Base-by-base conservation (phyloP, 495 filamentous ascomycete species). In the Cudoniella acicularis region DNA sequence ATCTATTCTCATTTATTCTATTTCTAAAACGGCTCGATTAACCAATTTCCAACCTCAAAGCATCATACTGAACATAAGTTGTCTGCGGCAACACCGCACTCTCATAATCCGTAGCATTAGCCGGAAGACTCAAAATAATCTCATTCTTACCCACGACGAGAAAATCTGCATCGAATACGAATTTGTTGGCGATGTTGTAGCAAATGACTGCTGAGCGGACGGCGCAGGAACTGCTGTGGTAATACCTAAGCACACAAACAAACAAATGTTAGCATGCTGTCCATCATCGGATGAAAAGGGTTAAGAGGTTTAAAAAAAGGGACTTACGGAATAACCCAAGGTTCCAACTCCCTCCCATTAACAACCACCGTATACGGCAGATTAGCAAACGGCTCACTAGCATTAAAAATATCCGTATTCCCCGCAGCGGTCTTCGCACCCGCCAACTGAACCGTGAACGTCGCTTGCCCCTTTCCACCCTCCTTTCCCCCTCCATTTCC, bases 1-100 rank as follows among this genome's bases (percentile, higher is more conserved):
- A n/a, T n/a, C n/a, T n/a, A n/a, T n/a, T n/a, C n/a, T n/a, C n/a
- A n/a, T n/a, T n/a, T n/a, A n/a, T n/a, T n/a, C n/a, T n/a, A n/a
- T n/a, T n/a, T n/a, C n/a, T n/a, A n/a, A n/a, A n/a, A n/a, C n/a
- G n/a, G n/a, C n/a, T n/a, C n/a, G n/a, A n/a, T 47, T 54, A 70
- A n/a, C 54, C 49, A 40, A 85, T 42, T 61, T 85, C 81, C 20
- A 83, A 54, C 40, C 79, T 68, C 60, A 84, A 61, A 1, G 81
- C 79, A 72, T 83, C 79, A 67, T 86, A 84, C 66, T 85, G 79
- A 13, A 84, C 76, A 67, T 84, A 85, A 0, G 81, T 70, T 1
- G 67, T 74, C 48, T 63, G 65, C 0, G 79, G 76, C 22, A 85
- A 54, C 18, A 82, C 58, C 2, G 81, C 81, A 18, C 75, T 79